Base-by-base conservation (phyloP, 768 basidiomycete genomes). In the Tricholoma saponaceum region DNA sequence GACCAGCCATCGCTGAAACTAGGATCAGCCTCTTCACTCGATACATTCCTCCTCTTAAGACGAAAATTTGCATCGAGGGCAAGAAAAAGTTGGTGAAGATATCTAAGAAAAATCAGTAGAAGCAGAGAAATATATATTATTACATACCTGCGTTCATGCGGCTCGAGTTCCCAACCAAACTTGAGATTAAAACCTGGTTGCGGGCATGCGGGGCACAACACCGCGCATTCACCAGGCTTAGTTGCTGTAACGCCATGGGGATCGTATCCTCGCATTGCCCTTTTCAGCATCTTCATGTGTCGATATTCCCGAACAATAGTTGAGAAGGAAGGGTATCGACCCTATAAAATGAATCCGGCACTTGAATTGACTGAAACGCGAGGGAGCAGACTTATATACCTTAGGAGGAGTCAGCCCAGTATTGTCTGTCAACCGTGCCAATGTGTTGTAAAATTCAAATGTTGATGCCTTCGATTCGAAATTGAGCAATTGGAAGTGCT, bases 181-280 rank as follows among this genome's bases (percentile, higher is more conserved):
- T 66, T 68, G 1, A 75, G 41, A 58, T 70, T 70, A 13, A 60
- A 55, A 3, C 57, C 64, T 4, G 62, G 61, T n/a, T 62, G 55
- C 0, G 66, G 68, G 46, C 69, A 70, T 20, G 67, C 64, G 5
- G 67, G 66, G 57, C 70, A 71, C 22, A 52, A 41, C 5, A 71
- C 35, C 3, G 61, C 66, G 5, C 64, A 58, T 28, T 56, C 62
- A 9, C 69, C 69, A 14, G 49, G 30, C 23, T 49, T 23, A 5
- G 66, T 69, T 13, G 54, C 64, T 0, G 25, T 41, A 5, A 60
- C 51, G 2, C 67, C 67, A 0, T 28, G 44, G 6, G 52, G 55
- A 39, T 59, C 58, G 51, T 68, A 62, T 14, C 60, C 66, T n/a
- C 60, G 25, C 4, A 66, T 66, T n/a, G 58, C 56, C 23, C 64